Evolutionary conservation across 768 basidiomycete species (phyloP).

Genomic region (Collybia mongolica): DNA sequence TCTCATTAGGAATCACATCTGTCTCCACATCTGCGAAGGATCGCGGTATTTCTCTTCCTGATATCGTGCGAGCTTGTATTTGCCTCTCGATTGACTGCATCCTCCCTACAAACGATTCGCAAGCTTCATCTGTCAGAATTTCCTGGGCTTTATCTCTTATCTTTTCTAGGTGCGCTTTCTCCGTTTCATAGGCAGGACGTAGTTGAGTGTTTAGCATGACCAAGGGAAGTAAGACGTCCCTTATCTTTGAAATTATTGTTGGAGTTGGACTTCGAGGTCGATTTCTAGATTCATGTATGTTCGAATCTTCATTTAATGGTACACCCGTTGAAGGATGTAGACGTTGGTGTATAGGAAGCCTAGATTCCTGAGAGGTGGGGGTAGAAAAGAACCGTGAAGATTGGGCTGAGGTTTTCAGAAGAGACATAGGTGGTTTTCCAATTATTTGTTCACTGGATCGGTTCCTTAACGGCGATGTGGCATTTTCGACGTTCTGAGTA

Average conservation of each 20-base stretch:
- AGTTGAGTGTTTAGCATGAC: conserved; percentile 15
- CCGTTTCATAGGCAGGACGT: conserved; percentile 5
- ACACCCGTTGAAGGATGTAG: too few relatives aligned
- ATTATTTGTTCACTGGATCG: too few relatives aligned
- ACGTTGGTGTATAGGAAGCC: too few relatives aligned
- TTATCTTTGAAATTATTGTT: background rate
- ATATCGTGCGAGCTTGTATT: conserved; percentile 3
- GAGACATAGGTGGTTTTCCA: too few relatives aligned
- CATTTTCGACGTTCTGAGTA: too few relatives aligned
- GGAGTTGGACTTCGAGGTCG: background rate
- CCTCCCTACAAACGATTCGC: conserved; percentile 19
- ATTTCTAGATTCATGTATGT: background rate
- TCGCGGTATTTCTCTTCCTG: too few relatives aligned
- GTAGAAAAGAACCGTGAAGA: too few relatives aligned
- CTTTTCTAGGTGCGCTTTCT: background rate
- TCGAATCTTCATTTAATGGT: background rate
- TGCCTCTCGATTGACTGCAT: conserved; percentile 12
- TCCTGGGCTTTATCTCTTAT: conserved; percentile 12
- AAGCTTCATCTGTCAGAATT: conserved; percentile 24
- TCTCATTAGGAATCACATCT: background rate
- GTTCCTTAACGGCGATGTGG: too few relatives aligned
- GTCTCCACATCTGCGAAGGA: background rate
- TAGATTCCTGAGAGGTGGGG: too few relatives aligned
- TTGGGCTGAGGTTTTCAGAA: too few relatives aligned
- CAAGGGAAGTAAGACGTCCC: conserved; percentile 12